Evolutionary conservation across 2,329 filamentous ascomycete species (phyloP), one percentile per base, ranked within the genome.

Genomic region (Stachybotrys chartarum): DNA sequence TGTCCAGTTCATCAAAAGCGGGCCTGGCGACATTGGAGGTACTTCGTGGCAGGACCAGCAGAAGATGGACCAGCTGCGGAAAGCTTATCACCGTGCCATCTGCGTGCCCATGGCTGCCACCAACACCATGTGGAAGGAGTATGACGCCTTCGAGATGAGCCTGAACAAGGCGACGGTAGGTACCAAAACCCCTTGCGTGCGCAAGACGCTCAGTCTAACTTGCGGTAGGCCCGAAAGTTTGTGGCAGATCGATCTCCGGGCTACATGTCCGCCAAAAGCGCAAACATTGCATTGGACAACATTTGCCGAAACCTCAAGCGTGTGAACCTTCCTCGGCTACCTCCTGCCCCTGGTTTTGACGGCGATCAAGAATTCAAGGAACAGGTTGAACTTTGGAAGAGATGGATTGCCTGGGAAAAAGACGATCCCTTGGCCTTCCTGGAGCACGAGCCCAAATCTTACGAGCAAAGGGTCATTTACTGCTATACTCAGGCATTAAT

Each of bases 321-420:
- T 49, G 89, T 84, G 3, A 92, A 89, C 5, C 75, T 96, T 1
- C 91, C 95, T 3, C 82, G 84, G 10, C 75, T 99, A 2, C 91
- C 93, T 2, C 93, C 94, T 7, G 85, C 88, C 6, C 84, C 85
- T 49, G 93, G 92, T 1, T 97, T 91, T 64, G 88, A 94, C 54
- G 94, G 94, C 2, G 85, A 96, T 58, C 80, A 86, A 30, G 91
- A 96, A 59, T 99, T 90, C 67, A 77, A 83, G 60, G 82, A 87
- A 51, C 95, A 99, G 70, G 86, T 96, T 50, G 84, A 89, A 51
- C 78, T 94, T 31, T 99, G 94, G 94, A 91, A 91, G 68, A 86
- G 83, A 61, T 99, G 95, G 94, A 88, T 99, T 61, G 78, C 86
- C 5, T 99, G 92, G 91, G 94, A 99, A 72, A 96, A 93, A 71